These are phyloP conservation scores for Lentinula raphanica DNA, from an alignment of 768 basidiomycete genomes.

Conservation along the genomic window DNA sequence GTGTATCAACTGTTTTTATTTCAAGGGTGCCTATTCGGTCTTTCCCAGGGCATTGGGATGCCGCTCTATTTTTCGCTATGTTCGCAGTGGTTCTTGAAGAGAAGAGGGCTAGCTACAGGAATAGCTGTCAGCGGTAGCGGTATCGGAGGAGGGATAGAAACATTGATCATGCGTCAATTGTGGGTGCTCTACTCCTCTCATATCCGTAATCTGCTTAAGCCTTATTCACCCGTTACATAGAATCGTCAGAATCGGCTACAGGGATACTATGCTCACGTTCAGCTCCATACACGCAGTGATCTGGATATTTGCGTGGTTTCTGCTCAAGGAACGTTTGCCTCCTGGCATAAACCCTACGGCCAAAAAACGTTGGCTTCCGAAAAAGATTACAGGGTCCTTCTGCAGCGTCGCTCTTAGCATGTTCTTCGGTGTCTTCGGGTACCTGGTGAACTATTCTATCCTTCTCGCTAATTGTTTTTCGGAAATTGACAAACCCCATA, in stretches of 20 bases:
- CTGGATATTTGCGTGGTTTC: conserved; percentile 21
- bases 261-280: conserved; percentile 26
- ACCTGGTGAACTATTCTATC: conserved; percentile 10
- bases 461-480: neutral
- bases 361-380: conserved; percentile 19
- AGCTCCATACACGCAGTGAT: conserved; percentile 21
- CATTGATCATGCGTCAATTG: conserved; percentile 17
- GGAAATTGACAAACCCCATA: neutral
- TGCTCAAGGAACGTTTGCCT: conserved; percentile 24
- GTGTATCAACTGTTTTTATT: conserved; percentile 27
- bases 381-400: conserved; percentile 18
- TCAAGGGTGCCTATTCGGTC: conserved; percentile 18
- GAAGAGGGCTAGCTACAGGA: conserved; percentile 27
- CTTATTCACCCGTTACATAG: conserved; percentile 1
- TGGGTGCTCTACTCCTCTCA: neutral
- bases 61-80: conserved; percentile 27
- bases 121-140: conserved; percentile 28
- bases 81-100: conserved; percentile 28
- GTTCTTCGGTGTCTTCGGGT: conserved; percentile 23
- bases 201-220: neutral
- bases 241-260: conserved; percentile 23
- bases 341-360: conserved; percentile 7
- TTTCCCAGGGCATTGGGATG: conserved; percentile 18
- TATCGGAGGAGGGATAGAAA: conserved; percentile 23
- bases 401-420: conserved; percentile 28